Evolutionary conservation across 179 eudicot species (phyloP).

Genomic region (Silene noctiflora): DNA sequence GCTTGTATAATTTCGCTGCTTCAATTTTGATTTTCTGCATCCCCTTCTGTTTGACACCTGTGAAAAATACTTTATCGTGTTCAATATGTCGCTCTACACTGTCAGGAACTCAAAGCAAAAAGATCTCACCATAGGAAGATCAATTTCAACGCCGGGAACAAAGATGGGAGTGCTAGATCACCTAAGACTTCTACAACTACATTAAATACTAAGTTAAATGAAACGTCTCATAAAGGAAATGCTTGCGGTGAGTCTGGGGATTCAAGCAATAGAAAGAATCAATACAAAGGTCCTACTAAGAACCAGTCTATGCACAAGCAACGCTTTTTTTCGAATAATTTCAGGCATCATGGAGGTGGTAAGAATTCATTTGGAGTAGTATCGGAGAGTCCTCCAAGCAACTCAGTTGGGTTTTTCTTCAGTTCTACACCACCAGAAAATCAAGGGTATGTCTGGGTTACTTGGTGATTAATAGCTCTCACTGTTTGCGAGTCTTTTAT

Average conservation of each 20-base stretch:
- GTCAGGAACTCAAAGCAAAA: conserved; percentile 71
- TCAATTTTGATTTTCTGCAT: too few species aligned
- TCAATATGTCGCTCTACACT: background rate
- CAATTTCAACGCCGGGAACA: conserved; percentile 36
- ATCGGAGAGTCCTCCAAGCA: conserved; percentile 94
- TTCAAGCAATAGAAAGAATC: conserved; percentile 55
- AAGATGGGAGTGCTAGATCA: conserved; percentile 48
- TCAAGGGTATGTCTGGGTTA: conserved; percentile 55
- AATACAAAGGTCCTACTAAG: conserved; percentile 55
- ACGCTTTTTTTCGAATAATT: conserved; percentile 58
- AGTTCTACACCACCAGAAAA: conserved; percentile 90
- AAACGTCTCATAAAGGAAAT: conserved; percentile 39
- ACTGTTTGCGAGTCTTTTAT: background rate
- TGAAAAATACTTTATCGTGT: background rate
- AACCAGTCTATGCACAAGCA: conserved; percentile 56
- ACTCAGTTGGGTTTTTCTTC: conserved; percentile 84
- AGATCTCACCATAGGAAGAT: conserved; percentile 48
- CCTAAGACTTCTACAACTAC: conserved; percentile 27
- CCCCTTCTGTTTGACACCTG: too few species aligned
- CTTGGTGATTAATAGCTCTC: conserved; percentile 3
- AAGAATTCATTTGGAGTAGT: conserved; percentile 45
- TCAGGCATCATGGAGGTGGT: conserved; percentile 55
- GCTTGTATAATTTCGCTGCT: too few species aligned
- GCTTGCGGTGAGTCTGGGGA: conserved; percentile 44
- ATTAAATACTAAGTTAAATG: conserved; percentile 31